These are phyloP conservation scores for Strobilomyces echinocephalus DNA, from an alignment of 768 basidiomycete genomes.

Conservation along the genomic window DNA sequence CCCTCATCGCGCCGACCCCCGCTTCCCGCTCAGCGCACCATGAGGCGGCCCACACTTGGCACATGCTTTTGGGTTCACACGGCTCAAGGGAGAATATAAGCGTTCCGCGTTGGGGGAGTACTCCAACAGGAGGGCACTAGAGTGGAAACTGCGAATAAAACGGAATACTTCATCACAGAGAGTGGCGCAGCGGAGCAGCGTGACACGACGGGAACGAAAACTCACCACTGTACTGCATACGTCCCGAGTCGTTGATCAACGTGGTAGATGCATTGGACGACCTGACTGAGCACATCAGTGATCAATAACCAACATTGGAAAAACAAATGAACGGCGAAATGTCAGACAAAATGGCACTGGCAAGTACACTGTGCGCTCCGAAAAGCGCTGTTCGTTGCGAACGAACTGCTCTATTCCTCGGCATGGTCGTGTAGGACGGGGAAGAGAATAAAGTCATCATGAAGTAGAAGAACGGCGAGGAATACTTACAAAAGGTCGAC, in stretches of 20 bases:
- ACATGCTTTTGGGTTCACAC: conserved; percentile 67
- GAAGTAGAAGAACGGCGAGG: neutral
- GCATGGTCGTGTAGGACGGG: conserved; percentile 89
- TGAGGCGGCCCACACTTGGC: conserved; percentile 60
- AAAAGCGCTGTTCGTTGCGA: conserved; percentile 68
- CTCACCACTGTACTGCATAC: conserved; percentile 20
- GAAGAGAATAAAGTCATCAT: conserved; percentile 84
- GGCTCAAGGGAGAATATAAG: conserved; percentile 63
- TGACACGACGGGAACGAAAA: conserved; percentile 7
- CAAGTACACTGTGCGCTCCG: conserved; percentile 72
- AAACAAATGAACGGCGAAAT: conserved; percentile 1
- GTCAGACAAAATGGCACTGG: conserved; percentile 88
- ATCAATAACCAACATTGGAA: neutral
- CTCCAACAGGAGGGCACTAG: conserved; percentile 61
- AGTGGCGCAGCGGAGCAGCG: conserved; percentile 16
- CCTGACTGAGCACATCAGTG: conserved; percentile 16
- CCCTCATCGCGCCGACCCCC: conserved; percentile 73
- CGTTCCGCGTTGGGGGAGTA: conserved; percentile 71
- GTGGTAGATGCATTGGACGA: neutral
- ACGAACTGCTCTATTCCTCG: conserved; percentile 76
- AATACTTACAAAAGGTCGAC: conserved; percentile 11
- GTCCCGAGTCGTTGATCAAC: neutral
- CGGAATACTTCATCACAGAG: conserved; percentile 54
- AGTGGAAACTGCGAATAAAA: conserved; percentile 90
- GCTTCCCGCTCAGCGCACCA: conserved; percentile 69